Percentiles rank a stretch among this genome's conserved stretches.
Evolutionary conservation across 495 filamentous ascomycete species (phyloP).

Genomic region (Podospora bellae-mahoneyi): DNA sequence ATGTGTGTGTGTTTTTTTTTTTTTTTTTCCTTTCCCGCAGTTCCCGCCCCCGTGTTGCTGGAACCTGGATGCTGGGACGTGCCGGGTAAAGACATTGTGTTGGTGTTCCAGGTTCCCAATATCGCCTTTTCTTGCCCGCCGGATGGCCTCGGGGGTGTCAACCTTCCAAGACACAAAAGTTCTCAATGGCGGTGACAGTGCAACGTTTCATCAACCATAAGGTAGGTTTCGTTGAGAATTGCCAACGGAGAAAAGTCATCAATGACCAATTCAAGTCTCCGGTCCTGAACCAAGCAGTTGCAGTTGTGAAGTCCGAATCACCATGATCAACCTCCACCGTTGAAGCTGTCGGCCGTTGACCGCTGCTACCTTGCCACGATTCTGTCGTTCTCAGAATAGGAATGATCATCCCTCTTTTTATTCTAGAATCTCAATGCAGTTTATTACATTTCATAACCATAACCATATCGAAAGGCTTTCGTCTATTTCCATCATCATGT

Average conservation of each 20-base stretch:
- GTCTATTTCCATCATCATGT: not conserved
- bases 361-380: not conserved
- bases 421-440: not conserved
- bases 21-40: not conserved
- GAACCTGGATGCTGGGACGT: not conserved
- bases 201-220: not conserved
- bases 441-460: too few relatives aligned
- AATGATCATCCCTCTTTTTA: not conserved
- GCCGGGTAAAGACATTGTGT: not conserved
- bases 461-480: too few relatives aligned
- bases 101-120: not conserved
- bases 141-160: not conserved
- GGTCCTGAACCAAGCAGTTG: not conserved
- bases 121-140: not conserved
- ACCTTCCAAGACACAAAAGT: not conserved
- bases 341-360: not conserved
- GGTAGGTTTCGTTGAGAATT: not conserved
- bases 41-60: not conserved
- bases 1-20: too few relatives aligned
- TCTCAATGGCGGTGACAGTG: not conserved
- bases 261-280: not conserved
- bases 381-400: not conserved
- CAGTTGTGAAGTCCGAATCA: not conserved
- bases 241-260: not conserved
- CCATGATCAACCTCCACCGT: not conserved